Conservation (phyloP, 192 early-diverging fungal genomes). For the Obelidium mucronatum region DNA sequence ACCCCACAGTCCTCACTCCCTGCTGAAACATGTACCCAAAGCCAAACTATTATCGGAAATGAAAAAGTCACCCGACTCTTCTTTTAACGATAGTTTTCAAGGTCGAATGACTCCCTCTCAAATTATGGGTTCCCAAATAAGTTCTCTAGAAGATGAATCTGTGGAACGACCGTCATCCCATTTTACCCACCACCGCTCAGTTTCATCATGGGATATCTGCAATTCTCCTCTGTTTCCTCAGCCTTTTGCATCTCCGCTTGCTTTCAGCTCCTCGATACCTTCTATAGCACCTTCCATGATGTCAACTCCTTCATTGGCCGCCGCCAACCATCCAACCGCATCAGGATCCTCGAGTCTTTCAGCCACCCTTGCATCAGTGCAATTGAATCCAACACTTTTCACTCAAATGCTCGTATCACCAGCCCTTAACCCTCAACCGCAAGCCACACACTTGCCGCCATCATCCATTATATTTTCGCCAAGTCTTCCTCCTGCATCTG, state of each 20-base stretch:
- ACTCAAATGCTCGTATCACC: background rate
- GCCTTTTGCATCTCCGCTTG: background rate
- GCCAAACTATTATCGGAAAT: too few relatives aligned
- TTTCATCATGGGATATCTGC: background rate
- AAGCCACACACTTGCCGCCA: too few relatives aligned
- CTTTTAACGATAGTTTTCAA: too few relatives aligned
- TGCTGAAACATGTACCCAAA: too few relatives aligned
- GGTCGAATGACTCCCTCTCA: background rate
- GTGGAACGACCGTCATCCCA: background rate
- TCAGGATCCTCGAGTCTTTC: background rate
- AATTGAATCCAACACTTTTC: background rate
- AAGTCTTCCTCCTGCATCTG: background rate
- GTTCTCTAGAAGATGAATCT: background rate
- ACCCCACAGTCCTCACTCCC: background rate
- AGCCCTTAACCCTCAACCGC: background rate
- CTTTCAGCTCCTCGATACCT: too few relatives aligned
- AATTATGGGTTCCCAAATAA: background rate
- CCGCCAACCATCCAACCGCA: background rate
- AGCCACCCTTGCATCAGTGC: background rate
- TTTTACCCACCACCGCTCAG: background rate
- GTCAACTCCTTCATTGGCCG: background rate
- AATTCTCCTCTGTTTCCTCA: slow-evolving; percentile 5
- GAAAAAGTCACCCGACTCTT: too few relatives aligned
- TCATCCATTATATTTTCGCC: background rate
- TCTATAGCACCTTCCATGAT: background rate